A percentile compares a stretch with the other conserved stretches of the same genome.
Evolutionary conservation across 2,329 filamentous ascomycete genomes (phyloP).

Genomic region (Neophaeococcomyces aloes): DNA sequence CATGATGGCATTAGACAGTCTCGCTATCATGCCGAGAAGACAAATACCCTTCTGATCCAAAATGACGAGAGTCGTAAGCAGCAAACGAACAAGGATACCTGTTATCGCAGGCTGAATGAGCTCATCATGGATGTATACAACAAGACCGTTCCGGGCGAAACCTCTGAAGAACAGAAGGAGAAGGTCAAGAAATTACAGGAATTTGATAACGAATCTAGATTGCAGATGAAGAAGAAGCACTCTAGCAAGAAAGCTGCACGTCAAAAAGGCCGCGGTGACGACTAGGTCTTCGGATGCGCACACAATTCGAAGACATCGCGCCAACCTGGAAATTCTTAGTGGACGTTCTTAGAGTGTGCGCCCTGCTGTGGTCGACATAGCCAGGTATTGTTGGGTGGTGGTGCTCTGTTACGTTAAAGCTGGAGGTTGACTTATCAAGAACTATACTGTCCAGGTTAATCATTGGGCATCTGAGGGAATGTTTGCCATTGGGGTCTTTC

Average conservation of each 20-base stretch:
- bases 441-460: too few relatives aligned
- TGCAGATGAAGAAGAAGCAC: conserved; percentile 50
- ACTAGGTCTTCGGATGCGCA: conserved; percentile 9
- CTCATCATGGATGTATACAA: conserved; percentile 43
- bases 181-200: conserved; percentile 47
- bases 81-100: conserved; percentile 47
- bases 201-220: conserved; percentile 46
- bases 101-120: conserved; percentile 48
- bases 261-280: conserved; percentile 17
- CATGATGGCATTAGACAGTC: conserved; percentile 42
- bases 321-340: too few relatives aligned
- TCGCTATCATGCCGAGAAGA: conserved; percentile 45
- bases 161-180: conserved; percentile 44
- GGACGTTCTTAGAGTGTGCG: too few relatives aligned
- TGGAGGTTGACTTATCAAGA: too few relatives aligned
- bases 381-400: too few relatives aligned
- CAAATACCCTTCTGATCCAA: conserved; percentile 49
- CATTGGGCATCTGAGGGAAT: too few relatives aligned
- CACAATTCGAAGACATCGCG: too few relatives aligned
- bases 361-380: too few relatives aligned
- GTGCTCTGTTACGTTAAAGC: too few relatives aligned
- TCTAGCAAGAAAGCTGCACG: conserved; percentile 49
- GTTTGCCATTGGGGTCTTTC: too few relatives aligned
- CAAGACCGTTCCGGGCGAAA: conserved; percentile 48
- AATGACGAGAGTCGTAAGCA: conserved; percentile 55